These are phyloP conservation scores for Urtica urens DNA, from an alignment of 306 rosid genomes.

Conservation along the genomic window DNA sequence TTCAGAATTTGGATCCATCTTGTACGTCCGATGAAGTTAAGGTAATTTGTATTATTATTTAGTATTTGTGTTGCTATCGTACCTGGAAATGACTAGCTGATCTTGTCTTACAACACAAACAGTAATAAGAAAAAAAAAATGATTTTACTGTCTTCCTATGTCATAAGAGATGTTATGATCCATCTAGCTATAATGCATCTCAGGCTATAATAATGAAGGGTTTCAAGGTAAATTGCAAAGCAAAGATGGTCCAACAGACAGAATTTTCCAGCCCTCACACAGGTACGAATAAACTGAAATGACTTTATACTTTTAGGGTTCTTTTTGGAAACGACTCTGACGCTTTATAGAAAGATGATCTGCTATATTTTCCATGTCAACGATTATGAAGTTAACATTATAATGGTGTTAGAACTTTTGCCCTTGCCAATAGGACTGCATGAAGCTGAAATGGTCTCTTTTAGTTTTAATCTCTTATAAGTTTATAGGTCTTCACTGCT, in stretches of 20 bases:
- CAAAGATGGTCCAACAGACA: conserved; percentile 60
- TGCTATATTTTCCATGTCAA: too few species aligned
- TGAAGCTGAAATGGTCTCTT: too few species aligned
- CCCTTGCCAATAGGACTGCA: too few species aligned
- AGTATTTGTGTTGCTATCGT: neutral
- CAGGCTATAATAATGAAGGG: conserved; percentile 61
- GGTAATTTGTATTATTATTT: conserved; percentile 39
- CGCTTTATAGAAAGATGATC: too few species aligned
- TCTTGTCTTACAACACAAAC: too few species aligned
- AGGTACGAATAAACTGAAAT: conserved; percentile 33
- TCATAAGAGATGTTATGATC: neutral
- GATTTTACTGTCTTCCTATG: neutral
- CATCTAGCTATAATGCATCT: conserved; percentile 4
- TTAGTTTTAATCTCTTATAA: too few species aligned
- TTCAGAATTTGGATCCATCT: conserved; percentile 77
- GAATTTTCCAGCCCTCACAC: conserved; percentile 51
- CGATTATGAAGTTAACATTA: too few species aligned
- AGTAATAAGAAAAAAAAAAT: too few species aligned
- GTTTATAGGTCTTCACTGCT: too few species aligned
- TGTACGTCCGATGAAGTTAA: conserved; percentile 62
- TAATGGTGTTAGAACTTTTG: too few species aligned
- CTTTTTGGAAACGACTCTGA: too few species aligned
- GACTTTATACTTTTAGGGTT: too few species aligned
- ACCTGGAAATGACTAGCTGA: neutral
- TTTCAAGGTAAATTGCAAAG: conserved; percentile 57